Evolutionary conservation across 495 filamentous ascomycete species (phyloP).

Genomic region (Lepidopterella palustris): DNA sequence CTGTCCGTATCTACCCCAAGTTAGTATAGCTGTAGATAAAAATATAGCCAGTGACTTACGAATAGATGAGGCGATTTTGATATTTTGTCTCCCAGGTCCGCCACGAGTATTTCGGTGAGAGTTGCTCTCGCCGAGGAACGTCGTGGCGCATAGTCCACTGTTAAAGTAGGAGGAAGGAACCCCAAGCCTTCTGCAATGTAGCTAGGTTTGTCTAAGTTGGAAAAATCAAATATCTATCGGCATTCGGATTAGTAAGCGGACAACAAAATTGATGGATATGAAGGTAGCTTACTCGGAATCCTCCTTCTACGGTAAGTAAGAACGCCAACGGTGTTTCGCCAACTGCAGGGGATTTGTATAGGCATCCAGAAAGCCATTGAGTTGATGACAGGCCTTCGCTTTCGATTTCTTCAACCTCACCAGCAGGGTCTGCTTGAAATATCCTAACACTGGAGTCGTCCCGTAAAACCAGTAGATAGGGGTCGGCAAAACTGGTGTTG

Average conservation of each 20-base stretch:
- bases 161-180: slow-evolving; percentile 70
- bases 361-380: slow-evolving; percentile 73
- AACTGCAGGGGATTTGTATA: slow-evolving; percentile 56
- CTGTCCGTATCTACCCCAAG: slow-evolving; percentile 58
- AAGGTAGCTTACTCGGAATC: slow-evolving; percentile 58
- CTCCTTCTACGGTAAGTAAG: slow-evolving; percentile 61
- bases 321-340: slow-evolving; percentile 58
- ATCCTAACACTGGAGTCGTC: slow-evolving; percentile 74
- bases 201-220: slow-evolving; percentile 52
- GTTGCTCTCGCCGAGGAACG: slow-evolving; percentile 63
- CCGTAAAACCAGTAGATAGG: slow-evolving; percentile 76
- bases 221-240: slow-evolving; percentile 50
- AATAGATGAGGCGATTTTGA: slow-evolving; percentile 71
- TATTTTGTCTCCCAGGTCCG: slow-evolving; percentile 72
- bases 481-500: slow-evolving; percentile 79
- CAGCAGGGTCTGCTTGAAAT: slow-evolving; percentile 65
- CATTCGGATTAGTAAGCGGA: slow-evolving; percentile 5
- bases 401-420: slow-evolving; percentile 80
- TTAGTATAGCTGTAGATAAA: not conserved
- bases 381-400: slow-evolving; percentile 47
- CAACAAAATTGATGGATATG: not conserved
- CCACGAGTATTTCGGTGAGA: slow-evolving; percentile 69
- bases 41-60: slow-evolving; percentile 42
- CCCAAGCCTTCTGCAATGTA: slow-evolving; percentile 65
- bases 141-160: slow-evolving; percentile 58